Conservation (phyloP, 1,139 yeast species). For the Saccharomycopsis phalli region DNA sequence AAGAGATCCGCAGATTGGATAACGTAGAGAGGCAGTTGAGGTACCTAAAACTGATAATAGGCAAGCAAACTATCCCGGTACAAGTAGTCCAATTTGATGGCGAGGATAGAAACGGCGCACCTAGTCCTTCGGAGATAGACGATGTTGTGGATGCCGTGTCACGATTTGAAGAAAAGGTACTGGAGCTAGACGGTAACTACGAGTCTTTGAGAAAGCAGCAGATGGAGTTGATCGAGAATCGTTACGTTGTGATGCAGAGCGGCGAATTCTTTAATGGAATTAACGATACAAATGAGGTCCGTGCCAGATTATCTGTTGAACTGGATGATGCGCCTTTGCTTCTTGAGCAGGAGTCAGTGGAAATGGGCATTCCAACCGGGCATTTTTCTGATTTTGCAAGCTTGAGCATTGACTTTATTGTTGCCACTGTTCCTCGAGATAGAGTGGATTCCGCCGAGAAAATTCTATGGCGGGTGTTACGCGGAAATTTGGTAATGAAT, state of each 20-base stretch:
- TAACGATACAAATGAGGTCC: conserved; percentile 4
- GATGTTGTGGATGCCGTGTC: conserved; percentile 32
- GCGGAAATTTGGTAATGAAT: conserved; percentile 80
- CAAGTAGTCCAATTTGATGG: conserved; percentile 9
- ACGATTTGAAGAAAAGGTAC: conserved; percentile 35
- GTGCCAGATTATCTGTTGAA: conserved; percentile 27
- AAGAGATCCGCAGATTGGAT: conserved; percentile 65
- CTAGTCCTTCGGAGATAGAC: conserved; percentile 32
- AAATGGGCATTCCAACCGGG: conserved; percentile 22
- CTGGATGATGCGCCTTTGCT: conserved; percentile 33
- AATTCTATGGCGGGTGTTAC: conserved; percentile 84
- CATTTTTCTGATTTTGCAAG: conserved; percentile 8
- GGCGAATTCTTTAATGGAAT: conserved; percentile 30
- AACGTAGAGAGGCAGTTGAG: conserved; percentile 53
- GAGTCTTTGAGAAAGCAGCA: conserved; percentile 32
- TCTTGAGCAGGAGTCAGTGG: conserved; percentile 25
- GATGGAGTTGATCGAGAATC: conserved; percentile 35
- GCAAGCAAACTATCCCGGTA: conserved; percentile 23
- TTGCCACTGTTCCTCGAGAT: conserved; percentile 73
- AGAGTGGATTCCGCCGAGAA: conserved; percentile 69
- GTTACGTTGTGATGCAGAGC: conserved; percentile 40
- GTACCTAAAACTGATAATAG: conserved; percentile 27
- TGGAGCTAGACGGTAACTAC: conserved; percentile 36
- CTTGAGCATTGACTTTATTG: conserved; percentile 35
- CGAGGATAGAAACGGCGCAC: conserved; percentile 12